Base-by-base conservation (phyloP, 768 basidiomycete species). In the Phaffia tasmanica region DNA sequence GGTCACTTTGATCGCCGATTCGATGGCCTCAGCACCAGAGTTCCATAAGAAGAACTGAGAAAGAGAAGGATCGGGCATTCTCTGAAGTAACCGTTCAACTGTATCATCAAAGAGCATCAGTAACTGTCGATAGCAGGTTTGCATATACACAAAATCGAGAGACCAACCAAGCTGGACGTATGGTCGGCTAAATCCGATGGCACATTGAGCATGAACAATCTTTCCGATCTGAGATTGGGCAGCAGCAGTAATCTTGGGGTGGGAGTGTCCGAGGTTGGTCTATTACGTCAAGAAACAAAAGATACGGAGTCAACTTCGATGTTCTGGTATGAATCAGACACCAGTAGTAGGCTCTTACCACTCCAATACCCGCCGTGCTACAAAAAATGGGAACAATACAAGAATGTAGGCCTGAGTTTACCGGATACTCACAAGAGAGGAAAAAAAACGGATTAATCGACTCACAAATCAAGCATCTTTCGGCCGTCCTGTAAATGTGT, bases 1-100 rank as follows among this genome's bases (percentile, higher is more conserved):
- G 3, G 88, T 87, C 79, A 97, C 84, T 78, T 95, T 97, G 70
- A 98, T 77, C 2, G 90, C 81, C 0, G 85, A 89, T 77, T 95
- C 93, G 54, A 91, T 82, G 1, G 92, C 94, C 76, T 98, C 94
- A 0, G 89, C 86, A 2, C 94, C 94, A 1, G 91, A 93, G 79
- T 89, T 97, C 87, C 88, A 89, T 78, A 95, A 89, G 82, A 92
- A 95, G 81, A 97, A 97, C 29, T 61, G 59, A 27, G 46, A 14
- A 94, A 87, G 42, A 98, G 81, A 1, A 0, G 85, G 81, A 77
- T 93, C 79, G 1, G 93, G 93, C 91, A 98, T 92, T 67, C 87
- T 78, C 0, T 91, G 88, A 16, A 94, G 78, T 8, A 97, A 81
- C 63, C 82, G 82, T 75, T 94, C 83, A 73, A 97, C 86, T 68